These are phyloP conservation scores for Gossypium ekmanianum DNA, from an alignment of 345 rosid species.

Conservation along the genomic window DNA sequence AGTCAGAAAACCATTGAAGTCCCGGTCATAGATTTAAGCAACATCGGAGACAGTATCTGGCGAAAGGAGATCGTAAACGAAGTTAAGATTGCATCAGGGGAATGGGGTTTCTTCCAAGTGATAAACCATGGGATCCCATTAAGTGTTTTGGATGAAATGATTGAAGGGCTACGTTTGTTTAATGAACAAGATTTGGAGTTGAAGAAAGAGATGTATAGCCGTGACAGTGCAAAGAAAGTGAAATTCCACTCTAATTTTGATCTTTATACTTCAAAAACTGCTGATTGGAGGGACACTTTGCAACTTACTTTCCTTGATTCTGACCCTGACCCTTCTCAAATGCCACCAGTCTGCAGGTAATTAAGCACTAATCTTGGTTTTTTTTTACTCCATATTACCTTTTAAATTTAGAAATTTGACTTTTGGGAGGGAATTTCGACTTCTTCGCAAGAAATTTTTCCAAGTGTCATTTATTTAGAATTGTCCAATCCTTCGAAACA, in stretches of 20 bases:
- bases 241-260: background rate
- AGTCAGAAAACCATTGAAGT: background rate
- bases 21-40: slow-evolving; percentile 38
- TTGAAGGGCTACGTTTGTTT: slow-evolving; percentile 24
- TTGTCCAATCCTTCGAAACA: no score
- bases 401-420: no score
- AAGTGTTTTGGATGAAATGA: slow-evolving; percentile 27
- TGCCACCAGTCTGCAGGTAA: slow-evolving; percentile 24
- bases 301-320: slow-evolving; percentile 2
- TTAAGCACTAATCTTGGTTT: no score
- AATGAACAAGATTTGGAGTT: slow-evolving; percentile 10
- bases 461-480: no score
- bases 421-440: no score
- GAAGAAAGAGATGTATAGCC: background rate
- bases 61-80: slow-evolving; percentile 21
- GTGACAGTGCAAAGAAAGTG: background rate
- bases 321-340: slow-evolving; percentile 15
- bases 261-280: slow-evolving; percentile 1
- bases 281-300: slow-evolving; percentile 29
- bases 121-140: slow-evolving; percentile 46
- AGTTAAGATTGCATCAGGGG: slow-evolving; percentile 31
- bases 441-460: no score
- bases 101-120: slow-evolving; percentile 48
- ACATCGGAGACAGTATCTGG: slow-evolving; percentile 5
- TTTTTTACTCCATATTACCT: no score